Evolutionary conservation across 805 yeast genomes (phyloP), one percentile per base, ranked within the genome.

Genomic region (Saccharomycopsis guyanensis): DNA sequence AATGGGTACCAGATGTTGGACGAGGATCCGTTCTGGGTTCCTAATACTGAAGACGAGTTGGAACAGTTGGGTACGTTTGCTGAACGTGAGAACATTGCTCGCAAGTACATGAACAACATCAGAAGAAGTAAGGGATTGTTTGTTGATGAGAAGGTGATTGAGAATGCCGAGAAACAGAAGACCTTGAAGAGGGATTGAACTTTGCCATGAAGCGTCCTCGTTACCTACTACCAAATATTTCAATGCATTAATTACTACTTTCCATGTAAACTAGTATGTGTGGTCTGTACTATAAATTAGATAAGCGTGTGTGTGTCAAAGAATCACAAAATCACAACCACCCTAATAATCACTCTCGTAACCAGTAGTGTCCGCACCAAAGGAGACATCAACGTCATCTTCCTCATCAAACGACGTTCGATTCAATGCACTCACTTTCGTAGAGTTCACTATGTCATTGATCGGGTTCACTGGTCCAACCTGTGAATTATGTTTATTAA

Each of bases 21-120:
- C 53, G 76, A 83, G 54, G 97, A 93, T 69, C 99, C 99, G 38
- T 93, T 85, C 71, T 93, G 99, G 99, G 95, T 93, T 13, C 99
- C 99, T 12, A 86, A 93, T 2, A 93, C 98, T 0, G 97, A 86
- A 56, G 97, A 88, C 61, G 98, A 93, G 62, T 65, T 93, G 39
- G 97, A 93, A 61, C 94, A 87, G 49, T 68, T 86, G 38, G 99
- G 99, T 23, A 96, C 86, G 53, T 75, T 76, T 54, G 95, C 96
- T 1, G 98, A 93, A 56, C 75, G 85, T 57, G 97, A 87, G 57
- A 93, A 93, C 58, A 70, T 89, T 53, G 97, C 97, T 0, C 75
- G 94, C 60, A 73, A 72, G 59, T 89, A 91, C 60, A 84, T 93
- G 82, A 87, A 86, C 53, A 67, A 67, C 16, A 77, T 93, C 38